phyloP scores from a whole-genome alignment of 1,139 yeast genomes.

The Nematodospora anomalae region DNA sequence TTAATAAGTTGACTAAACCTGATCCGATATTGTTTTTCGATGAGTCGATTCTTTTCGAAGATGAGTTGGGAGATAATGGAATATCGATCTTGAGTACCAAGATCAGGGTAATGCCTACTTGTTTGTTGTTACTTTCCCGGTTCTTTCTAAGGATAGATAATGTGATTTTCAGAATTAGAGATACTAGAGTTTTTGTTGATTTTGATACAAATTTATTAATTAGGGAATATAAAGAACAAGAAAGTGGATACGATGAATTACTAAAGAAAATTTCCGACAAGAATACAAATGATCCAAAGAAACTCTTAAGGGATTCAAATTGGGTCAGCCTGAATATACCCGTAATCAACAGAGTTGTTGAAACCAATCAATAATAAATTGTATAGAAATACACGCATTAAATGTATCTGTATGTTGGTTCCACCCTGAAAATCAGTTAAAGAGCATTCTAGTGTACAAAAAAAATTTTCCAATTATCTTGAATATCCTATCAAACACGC shows the following conservation, averaged over 20 bases:
- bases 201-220: conserved; percentile 64
- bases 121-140: conserved; percentile 71
- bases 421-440: too few relatives aligned
- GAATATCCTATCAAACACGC: too few relatives aligned
- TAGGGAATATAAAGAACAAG: conserved; percentile 77
- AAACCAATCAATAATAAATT: background rate
- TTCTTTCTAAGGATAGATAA: conserved; percentile 87
- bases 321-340: conserved; percentile 74
- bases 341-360: conserved; percentile 23
- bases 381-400: background rate
- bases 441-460: too few relatives aligned
- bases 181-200: conserved; percentile 81
- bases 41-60: conserved; percentile 86
- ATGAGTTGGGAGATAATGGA: conserved; percentile 96
- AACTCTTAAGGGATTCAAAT: conserved; percentile 71
- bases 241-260: conserved; percentile 63
- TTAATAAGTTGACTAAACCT: conserved; percentile 64
- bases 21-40: conserved; percentile 90
- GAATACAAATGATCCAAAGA: conserved; percentile 66
- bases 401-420: too few relatives aligned
- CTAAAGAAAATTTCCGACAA: conserved; percentile 35
- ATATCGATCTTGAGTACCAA: conserved; percentile 74
- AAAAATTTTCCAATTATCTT: too few relatives aligned
- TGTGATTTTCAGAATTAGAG: conserved; percentile 80
- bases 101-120: conserved; percentile 85